Conservation (phyloP, 768 basidiomycete species). For the Pisolithus marmoratus region DNA sequence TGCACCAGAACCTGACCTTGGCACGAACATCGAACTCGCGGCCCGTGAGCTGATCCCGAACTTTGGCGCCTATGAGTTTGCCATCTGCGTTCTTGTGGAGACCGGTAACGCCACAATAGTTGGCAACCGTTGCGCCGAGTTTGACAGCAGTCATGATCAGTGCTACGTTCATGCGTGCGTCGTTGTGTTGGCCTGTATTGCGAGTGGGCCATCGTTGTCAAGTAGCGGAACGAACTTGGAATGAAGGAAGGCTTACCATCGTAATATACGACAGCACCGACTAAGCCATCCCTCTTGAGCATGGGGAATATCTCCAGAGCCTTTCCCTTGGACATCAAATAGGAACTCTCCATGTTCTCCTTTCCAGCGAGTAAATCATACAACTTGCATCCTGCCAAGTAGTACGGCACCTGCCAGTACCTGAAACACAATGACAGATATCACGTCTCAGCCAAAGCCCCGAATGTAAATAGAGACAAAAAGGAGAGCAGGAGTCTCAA, state of each 20-base stretch:
- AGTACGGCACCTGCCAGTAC: conserved; percentile 97
- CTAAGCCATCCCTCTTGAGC: conserved; percentile 87
- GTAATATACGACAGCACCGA: conserved; percentile 95
- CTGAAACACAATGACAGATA: conserved; percentile 26
- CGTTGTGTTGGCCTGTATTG: conserved; percentile 86
- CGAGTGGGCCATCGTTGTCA: neutral
- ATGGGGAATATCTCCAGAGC: conserved; percentile 94
- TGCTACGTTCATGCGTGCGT: conserved; percentile 96
- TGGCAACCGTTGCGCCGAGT: conserved; percentile 80
- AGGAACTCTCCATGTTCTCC: conserved; percentile 95
- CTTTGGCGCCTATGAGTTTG: conserved; percentile 63
- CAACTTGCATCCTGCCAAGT: conserved; percentile 91
- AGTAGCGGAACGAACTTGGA: neutral
- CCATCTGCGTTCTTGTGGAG: conserved; percentile 65
- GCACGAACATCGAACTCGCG: conserved; percentile 77
- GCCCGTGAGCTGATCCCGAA: conserved; percentile 80
- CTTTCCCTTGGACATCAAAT: conserved; percentile 91
- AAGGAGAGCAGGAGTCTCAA: neutral
- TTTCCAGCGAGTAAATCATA: conserved; percentile 94
- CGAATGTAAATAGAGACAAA: neutral
- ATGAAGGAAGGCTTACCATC: conserved; percentile 57
- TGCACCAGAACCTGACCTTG: conserved; percentile 41
- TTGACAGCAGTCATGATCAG: conserved; percentile 93
- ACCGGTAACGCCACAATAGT: conserved; percentile 81
- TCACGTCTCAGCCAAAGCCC: neutral